Conservation (phyloP, 306 rosid genomes). For the Mimosa pudica region DNA sequence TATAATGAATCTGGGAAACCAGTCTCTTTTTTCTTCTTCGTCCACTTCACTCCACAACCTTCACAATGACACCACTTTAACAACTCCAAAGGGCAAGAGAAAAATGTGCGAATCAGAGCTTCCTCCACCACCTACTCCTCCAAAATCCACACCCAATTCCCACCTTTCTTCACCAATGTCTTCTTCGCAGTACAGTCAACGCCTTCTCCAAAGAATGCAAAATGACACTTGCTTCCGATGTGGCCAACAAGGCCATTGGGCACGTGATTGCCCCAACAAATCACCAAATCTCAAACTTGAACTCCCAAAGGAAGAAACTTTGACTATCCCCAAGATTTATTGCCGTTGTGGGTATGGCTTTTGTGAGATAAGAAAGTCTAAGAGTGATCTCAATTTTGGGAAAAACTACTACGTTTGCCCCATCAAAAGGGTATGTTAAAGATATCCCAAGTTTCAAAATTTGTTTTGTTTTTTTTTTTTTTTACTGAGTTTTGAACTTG, state of each 20-base stretch:
- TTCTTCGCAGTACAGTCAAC: background rate
- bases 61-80: background rate
- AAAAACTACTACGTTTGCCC: conserved; percentile 46
- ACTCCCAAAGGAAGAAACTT: background rate
- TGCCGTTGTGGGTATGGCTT: conserved; percentile 46
- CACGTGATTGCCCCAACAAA: conserved; percentile 30
- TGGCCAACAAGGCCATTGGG: conserved; percentile 35
- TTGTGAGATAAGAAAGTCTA: conserved; percentile 26
- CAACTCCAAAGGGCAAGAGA: background rate
- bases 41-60: background rate
- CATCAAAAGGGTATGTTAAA: conserved; percentile 40
- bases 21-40: background rate
- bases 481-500: background rate
- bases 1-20: background rate
- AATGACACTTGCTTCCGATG: conserved; percentile 33
- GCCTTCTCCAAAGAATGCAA: conserved; percentile 20
- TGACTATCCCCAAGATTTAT: background rate
- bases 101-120: conserved; percentile 3
- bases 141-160: background rate
- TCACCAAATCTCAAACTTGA: background rate
- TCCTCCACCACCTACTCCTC: background rate
- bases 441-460: background rate
- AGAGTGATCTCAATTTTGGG: background rate
- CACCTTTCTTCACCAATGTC: background rate
- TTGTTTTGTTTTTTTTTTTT: background rate